A percentile compares a stretch with the other conserved stretches of the same genome.
Conservation (phyloP, 371 early-diverging fungal species). For the Zopfochytrium polystomum region DNA sequence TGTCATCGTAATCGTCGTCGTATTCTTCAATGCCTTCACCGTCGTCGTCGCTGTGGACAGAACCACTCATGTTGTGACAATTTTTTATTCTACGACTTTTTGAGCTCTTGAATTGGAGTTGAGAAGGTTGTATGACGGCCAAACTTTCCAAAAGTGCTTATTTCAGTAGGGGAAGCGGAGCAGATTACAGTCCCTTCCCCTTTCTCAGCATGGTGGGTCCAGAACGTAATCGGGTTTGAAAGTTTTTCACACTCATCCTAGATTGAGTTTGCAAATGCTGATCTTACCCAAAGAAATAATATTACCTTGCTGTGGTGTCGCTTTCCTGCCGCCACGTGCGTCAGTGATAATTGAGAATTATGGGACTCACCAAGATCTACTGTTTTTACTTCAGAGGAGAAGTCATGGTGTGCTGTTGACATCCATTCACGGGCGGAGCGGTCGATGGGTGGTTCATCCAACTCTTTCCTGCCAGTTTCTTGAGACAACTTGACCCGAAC, state of each 20-base stretch:
- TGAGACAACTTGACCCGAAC: not conserved
- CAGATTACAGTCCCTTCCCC: slow-evolving; percentile 35
- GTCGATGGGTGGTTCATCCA: slow-evolving; percentile 27
- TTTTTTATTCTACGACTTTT: too few relatives aligned
- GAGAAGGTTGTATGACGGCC: slow-evolving; percentile 42
- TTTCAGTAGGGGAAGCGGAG: slow-evolving; percentile 18
- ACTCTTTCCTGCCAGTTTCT: slow-evolving; percentile 18
- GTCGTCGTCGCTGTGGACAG: too few relatives aligned
- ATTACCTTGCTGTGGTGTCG: slow-evolving; percentile 19
- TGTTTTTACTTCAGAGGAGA: slow-evolving; percentile 4
- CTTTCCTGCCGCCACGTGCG: not conserved
- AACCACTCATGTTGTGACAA: too few relatives aligned
- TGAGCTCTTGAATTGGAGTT: slow-evolving; percentile 43
- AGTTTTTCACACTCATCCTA: slow-evolving; percentile 23
- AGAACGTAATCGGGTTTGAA: slow-evolving; percentile 46
- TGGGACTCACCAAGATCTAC: slow-evolving; percentile 13
- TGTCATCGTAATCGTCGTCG: too few relatives aligned
- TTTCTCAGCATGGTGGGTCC: slow-evolving; percentile 43
- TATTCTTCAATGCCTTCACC: too few relatives aligned
- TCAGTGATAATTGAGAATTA: not conserved
- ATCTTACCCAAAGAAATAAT: not conserved
- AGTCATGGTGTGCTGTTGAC: slow-evolving; percentile 29
- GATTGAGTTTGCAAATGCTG: not conserved
- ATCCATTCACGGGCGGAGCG: slow-evolving; percentile 37
- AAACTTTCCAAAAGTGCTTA: slow-evolving; percentile 23